Conservation (phyloP, 2,329 filamentous ascomycete genomes). For the Pseudogymnoascus sp. region DNA sequence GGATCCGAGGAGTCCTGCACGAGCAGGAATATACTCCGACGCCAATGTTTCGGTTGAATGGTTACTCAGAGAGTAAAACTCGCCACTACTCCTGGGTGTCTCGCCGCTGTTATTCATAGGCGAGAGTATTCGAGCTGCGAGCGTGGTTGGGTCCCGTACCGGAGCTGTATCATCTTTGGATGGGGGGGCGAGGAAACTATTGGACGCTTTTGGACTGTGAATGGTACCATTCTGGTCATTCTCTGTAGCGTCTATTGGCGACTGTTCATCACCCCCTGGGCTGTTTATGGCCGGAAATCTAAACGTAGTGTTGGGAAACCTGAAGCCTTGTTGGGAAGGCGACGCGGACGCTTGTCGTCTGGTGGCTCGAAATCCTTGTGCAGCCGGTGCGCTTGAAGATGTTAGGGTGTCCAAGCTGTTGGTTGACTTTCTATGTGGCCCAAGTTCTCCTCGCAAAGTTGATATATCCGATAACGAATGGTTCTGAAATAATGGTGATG, state of each 20-base stretch:
- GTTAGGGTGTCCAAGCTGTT: not conserved
- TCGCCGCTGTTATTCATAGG: conserved; percentile 64
- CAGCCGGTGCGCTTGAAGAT: conserved; percentile 25
- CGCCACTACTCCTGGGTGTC: conserved; percentile 83
- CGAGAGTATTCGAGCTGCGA: conserved; percentile 63
- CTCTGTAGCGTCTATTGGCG: conserved; percentile 8
- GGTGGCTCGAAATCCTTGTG: conserved; percentile 30
- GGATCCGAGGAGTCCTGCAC: conserved; percentile 34
- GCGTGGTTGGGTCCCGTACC: conserved; percentile 50
- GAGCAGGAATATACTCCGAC: conserved; percentile 71
- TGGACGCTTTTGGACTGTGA: not conserved
- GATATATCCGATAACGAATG: conserved; percentile 8
- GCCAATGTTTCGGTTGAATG: conserved; percentile 88
- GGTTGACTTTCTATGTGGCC: not conserved
- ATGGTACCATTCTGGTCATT: not conserved
- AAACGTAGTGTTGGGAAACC: conserved; percentile 37
- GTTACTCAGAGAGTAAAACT: conserved; percentile 93
- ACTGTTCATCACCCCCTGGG: conserved; percentile 25
- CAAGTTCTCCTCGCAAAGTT: not conserved
- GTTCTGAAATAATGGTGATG: conserved; percentile 27
- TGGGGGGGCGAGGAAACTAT: conserved; percentile 20
- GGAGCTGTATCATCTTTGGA: conserved; percentile 33
- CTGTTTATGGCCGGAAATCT: conserved; percentile 23
- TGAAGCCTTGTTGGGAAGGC: conserved; percentile 41
- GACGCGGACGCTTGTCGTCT: conserved; percentile 22